Percentiles rank a stretch among this genome's conserved stretches.
phyloP scores from a whole-genome alignment of 495 filamentous ascomycete genomes.

The Penicillium roqueforti region DNA sequence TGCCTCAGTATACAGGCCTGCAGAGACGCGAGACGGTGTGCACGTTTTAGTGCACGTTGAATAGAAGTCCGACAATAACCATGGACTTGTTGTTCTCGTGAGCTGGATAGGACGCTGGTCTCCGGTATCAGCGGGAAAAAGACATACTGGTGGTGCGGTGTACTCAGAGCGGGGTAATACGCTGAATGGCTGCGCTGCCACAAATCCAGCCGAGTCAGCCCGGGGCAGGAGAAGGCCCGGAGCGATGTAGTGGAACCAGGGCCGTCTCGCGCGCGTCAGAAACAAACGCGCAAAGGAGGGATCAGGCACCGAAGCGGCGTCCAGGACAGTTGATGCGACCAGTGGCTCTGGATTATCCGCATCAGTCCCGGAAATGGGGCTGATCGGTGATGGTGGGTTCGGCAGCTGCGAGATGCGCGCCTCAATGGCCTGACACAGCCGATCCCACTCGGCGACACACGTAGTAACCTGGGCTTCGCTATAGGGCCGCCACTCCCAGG shows the following conservation, averaged over 20 bases:
- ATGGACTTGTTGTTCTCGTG: conserved; percentile 12
- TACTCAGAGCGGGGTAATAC: conserved; percentile 12
- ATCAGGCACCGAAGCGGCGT: conserved; percentile 12
- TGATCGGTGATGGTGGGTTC: conserved; percentile 6
- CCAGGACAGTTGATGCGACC: conserved; percentile 10
- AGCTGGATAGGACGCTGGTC: conserved; percentile 16
- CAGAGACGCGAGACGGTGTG: conserved; percentile 13
- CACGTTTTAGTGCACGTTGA: conserved; percentile 4
- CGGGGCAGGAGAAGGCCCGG: conserved; percentile 16
- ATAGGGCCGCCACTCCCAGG: conserved; percentile 19
- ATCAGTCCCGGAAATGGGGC: conserved; percentile 3
- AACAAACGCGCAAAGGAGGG: conserved; percentile 14
- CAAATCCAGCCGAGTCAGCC: conserved; percentile 9
- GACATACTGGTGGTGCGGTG: conserved; percentile 13
- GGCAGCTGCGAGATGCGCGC: conserved; percentile 10
- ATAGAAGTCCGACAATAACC: conserved; percentile 10
- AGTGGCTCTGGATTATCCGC: conserved; percentile 8
- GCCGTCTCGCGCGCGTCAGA: conserved; percentile 10
- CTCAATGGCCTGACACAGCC: conserved; percentile 11
- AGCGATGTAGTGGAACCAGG: conserved; percentile 13
- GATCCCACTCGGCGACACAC: conserved; percentile 15
- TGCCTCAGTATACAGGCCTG: conserved; percentile 18
- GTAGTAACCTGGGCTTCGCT: conserved; percentile 16
- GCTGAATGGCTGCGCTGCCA: conserved; percentile 9
- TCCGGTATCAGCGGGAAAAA: conserved; percentile 14